phyloP scores from a whole-genome alignment of 140 eudicot genomes.

The Senecio squalidus region DNA sequence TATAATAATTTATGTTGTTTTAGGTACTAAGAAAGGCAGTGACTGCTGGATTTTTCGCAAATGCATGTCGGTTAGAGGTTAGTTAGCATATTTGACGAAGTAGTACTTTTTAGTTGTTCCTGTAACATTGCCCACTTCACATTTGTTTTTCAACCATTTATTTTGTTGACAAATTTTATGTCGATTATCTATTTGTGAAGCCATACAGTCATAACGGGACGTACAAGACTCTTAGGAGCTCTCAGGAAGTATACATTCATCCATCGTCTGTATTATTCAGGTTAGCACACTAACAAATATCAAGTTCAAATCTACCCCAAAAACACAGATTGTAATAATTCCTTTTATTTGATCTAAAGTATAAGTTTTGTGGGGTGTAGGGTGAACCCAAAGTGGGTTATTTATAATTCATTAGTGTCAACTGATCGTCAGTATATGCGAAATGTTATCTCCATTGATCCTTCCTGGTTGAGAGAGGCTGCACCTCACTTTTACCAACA shows the following conservation, averaged over 20 bases:
- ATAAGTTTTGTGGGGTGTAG: slow-evolving; percentile 38
- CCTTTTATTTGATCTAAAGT: neutral
- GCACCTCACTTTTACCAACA: slow-evolving; percentile 86
- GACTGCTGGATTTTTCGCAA: slow-evolving; percentile 92
- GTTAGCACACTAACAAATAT: slow-evolving; percentile 30
- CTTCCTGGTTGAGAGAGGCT: slow-evolving; percentile 78
- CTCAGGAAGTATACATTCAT: slow-evolving; percentile 93
- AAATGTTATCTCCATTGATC: slow-evolving; percentile 81
- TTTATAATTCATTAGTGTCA: slow-evolving; percentile 76
- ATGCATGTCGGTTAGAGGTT: slow-evolving; percentile 88
- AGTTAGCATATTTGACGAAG: slow-evolving; percentile 17
- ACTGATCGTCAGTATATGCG: slow-evolving; percentile 98
- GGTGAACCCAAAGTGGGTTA: slow-evolving; percentile 94
- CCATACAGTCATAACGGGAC: slow-evolving; percentile 75
- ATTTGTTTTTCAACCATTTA: neutral
- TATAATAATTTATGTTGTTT: neutral
- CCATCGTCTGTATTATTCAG: slow-evolving; percentile 96
- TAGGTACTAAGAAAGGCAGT: slow-evolving; percentile 88
- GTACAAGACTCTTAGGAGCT: slow-evolving; percentile 78
- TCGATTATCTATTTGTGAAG: slow-evolving; percentile 22
- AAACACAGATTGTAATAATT: no score
- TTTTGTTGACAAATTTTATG: slow-evolving; percentile 1
- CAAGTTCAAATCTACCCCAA: no score
- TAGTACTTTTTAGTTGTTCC: neutral
- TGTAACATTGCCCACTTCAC: neutral